phyloP scores from a whole-genome alignment of 495 filamentous ascomycete genomes.

The Xylaria bambusicola region DNA sequence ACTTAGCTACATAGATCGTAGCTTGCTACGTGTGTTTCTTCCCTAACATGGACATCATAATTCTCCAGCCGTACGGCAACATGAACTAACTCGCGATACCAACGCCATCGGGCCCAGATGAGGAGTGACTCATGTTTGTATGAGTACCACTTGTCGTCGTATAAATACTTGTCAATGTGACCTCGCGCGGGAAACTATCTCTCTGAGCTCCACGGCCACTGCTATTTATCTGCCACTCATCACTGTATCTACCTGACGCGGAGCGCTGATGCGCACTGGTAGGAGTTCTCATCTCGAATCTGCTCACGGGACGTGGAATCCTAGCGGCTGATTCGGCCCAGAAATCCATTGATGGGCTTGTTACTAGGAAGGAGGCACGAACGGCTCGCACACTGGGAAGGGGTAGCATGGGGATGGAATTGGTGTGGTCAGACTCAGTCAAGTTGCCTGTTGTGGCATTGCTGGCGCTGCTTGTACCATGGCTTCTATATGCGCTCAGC shows the following conservation, averaged over 20 bases:
- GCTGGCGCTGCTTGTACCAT: not conserved
- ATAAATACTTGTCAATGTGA: not conserved
- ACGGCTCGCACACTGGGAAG: not conserved
- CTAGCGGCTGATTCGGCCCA: not conserved
- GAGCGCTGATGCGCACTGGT: too few species aligned
- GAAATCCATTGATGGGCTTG: too few species aligned
- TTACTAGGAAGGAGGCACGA: not conserved
- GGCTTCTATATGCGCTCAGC: not conserved
- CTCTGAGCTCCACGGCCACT: too few species aligned
- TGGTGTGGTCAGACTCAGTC: not conserved
- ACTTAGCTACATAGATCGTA: not conserved
- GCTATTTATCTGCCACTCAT: too few species aligned
- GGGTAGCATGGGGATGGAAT: constrained; percentile 11
- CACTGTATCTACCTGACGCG: too few species aligned
- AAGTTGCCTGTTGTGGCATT: not conserved
- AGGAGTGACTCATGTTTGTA: not conserved
- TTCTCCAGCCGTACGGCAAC: not conserved
- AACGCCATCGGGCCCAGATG: not conserved
- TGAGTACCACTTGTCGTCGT: not conserved
- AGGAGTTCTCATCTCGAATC: not conserved
- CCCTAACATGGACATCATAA: not conserved
- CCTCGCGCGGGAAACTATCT: not conserved
- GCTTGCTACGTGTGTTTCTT: not conserved
- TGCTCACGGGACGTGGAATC: not conserved
- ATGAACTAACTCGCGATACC: not conserved